Evolutionary conservation across 345 rosid species (phyloP).

Genomic region (Populus tremula): DNA sequence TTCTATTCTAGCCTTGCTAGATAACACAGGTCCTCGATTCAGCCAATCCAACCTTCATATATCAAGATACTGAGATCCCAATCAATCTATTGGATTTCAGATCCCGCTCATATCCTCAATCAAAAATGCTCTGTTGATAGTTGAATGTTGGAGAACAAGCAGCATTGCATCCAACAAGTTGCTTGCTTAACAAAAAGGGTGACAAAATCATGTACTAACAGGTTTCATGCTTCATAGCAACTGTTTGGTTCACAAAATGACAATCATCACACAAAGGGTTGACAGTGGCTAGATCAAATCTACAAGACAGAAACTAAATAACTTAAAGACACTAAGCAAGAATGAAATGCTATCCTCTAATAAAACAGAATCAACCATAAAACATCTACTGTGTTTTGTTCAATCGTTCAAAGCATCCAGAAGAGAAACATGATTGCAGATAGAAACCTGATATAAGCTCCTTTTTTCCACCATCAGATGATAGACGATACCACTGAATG

Average conservation of each 20-base stretch:
- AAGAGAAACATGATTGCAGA: background rate
- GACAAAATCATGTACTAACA: background rate
- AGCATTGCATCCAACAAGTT: background rate
- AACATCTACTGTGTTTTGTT: background rate
- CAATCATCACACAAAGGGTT: background rate
- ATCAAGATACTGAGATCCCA: background rate
- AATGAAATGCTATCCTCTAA: background rate
- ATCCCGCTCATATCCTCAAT: background rate
- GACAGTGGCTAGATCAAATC: background rate
- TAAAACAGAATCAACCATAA: background rate
- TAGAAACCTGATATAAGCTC: constrained; percentile 80
- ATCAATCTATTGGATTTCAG: background rate
- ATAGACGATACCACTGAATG: constrained; percentile 82
- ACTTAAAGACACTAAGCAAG: background rate
- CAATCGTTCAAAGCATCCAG: background rate
- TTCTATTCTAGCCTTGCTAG: background rate
- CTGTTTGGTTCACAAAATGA: background rate
- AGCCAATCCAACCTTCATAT: background rate
- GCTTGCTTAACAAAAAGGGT: background rate
- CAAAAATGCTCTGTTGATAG: background rate
- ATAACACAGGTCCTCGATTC: background rate
- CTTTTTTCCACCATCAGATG: constrained; percentile 68
- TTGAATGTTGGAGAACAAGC: background rate
- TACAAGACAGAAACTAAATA: background rate
- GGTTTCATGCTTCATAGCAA: background rate